Percentiles rank a stretch among this genome's conserved stretches.
These are phyloP conservation scores for barrel medic (Medicago truncatula) DNA, from an alignment of 306 rosid species.

Conservation along the genomic window MtrunA17r5.0-ANR NC_053045.1:8448001-8448500, in stretches of 20 bases:
- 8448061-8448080: background rate
- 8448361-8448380: constrained; percentile 83
- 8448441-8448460: background rate
- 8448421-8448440: constrained; percentile 13
- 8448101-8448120: constrained; percentile 32
- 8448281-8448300: background rate
- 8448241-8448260: constrained; percentile 4
- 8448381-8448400: constrained; percentile 73
- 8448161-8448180: constrained; percentile 94
- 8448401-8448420: constrained; percentile 19
- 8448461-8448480: constrained; percentile 1
- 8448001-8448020: background rate
- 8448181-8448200: constrained; percentile 88
- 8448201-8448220: constrained; percentile 80
- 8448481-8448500: constrained; percentile 22
- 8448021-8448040: background rate
- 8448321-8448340: constrained; percentile 94
- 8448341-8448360: constrained; percentile 89
- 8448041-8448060: constrained; percentile 7
- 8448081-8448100: constrained; percentile 3
- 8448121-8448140: constrained; percentile 80
- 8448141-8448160: constrained; percentile 65
- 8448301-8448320: constrained; percentile 54
- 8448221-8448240: constrained; percentile 33
- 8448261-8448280: constrained; percentile 4